A percentile compares a stretch with the other conserved stretches of the same genome.
These are phyloP conservation scores for Taphrina sp. DNA, from an alignment of 1,139 yeast species.

Conservation along the genomic window DNA sequence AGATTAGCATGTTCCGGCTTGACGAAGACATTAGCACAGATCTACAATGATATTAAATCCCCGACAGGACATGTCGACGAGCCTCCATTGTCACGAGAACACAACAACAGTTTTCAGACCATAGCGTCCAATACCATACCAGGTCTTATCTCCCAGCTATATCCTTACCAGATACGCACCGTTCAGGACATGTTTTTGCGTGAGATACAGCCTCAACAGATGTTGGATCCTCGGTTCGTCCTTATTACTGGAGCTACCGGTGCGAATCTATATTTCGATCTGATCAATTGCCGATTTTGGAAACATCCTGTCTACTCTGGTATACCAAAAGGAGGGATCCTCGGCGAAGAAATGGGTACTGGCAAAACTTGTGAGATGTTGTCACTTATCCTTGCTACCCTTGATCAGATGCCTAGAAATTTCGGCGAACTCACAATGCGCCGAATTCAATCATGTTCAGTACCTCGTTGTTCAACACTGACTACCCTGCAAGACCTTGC, in stretches of 20 bases:
- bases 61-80: slow-evolving; percentile 7
- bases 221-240: slow-evolving; percentile 52
- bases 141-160: slow-evolving; percentile 55
- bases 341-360: slow-evolving; percentile 75
- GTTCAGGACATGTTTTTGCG: slow-evolving; percentile 58
- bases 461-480: slow-evolving; percentile 29
- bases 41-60: slow-evolving; percentile 8
- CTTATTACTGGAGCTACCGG: slow-evolving; percentile 40
- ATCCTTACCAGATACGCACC: slow-evolving; percentile 59
- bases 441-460: slow-evolving; percentile 35
- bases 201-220: slow-evolving; percentile 48
- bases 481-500: slow-evolving; percentile 49
- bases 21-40: slow-evolving; percentile 3
- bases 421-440: slow-evolving; percentile 43
- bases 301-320: slow-evolving; percentile 48
- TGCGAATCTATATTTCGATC: slow-evolving; percentile 45
- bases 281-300: slow-evolving; percentile 40
- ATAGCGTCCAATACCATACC: slow-evolving; percentile 10
- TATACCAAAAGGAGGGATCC: slow-evolving; percentile 63
- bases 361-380: slow-evolving; percentile 70
- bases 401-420: slow-evolving; percentile 46
- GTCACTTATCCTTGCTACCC: slow-evolving; percentile 58
- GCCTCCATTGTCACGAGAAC: background rate
- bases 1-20: background rate
- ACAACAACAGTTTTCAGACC: background rate